These are phyloP conservation scores for Hypoxylon rubiginosum DNA, from an alignment of 2,329 filamentous ascomycete species.

Conservation along the genomic window DNA sequence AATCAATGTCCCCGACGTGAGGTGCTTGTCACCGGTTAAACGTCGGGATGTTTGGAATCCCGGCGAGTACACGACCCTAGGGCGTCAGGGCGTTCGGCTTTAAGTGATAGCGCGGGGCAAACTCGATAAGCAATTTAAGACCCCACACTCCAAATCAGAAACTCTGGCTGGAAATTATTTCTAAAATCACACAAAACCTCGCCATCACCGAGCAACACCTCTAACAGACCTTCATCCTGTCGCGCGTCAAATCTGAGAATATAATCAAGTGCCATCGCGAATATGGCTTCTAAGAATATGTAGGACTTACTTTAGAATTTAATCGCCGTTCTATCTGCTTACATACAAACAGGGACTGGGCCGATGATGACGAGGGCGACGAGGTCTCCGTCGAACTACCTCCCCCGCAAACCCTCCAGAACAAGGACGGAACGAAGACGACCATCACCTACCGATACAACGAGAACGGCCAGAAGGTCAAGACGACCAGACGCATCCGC, in stretches of 20 bases:
- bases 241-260: constrained; percentile 1
- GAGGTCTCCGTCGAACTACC: constrained; percentile 78
- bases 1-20: too few relatives aligned
- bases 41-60: too few relatives aligned
- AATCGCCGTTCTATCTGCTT: constrained; percentile 6
- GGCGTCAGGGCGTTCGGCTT: constrained; percentile 7
- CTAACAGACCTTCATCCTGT: constrained; percentile 13
- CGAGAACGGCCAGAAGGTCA: constrained; percentile 95
- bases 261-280: constrained; percentile 6
- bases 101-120: constrained; percentile 42
- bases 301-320: constrained; percentile 4
- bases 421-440: constrained; percentile 99
- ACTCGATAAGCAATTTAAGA: constrained; percentile 39
- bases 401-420: constrained; percentile 87
- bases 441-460: constrained; percentile 91
- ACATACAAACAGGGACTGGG: constrained; percentile 76
- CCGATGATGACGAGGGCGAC: constrained; percentile 93
- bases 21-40: too few relatives aligned
- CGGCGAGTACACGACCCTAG: constrained; percentile 17
- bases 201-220: constrained; percentile 9
- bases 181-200: constrained; percentile 47
- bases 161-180: constrained; percentile 44
- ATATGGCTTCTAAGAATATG: constrained; percentile 46
- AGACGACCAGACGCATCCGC: constrained; percentile 95
- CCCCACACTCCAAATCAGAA: constrained; percentile 43